A percentile compares a stretch with the other conserved stretches of the same genome.
These are phyloP conservation scores for Huiozyma sinensis DNA, from an alignment of 805 yeast genomes.

Conservation along the genomic window DNA sequence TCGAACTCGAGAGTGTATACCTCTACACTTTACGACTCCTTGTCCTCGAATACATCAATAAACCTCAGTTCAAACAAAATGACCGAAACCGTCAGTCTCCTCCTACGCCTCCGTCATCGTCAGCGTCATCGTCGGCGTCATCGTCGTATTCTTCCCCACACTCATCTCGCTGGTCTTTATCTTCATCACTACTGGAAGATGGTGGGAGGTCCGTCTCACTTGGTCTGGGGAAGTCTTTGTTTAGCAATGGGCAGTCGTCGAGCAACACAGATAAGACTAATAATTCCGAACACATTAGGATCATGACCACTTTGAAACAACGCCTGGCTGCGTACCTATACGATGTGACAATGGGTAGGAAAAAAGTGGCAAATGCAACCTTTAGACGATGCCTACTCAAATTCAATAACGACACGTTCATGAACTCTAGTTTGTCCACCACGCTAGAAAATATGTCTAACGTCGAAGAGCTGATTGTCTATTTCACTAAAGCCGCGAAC, in stretches of 20 bases:
- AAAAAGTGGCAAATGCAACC: slow-evolving; percentile 31
- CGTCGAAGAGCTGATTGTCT: slow-evolving; percentile 38
- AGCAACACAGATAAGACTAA: neutral
- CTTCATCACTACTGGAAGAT: slow-evolving; percentile 17
- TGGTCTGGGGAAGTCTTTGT: no score
- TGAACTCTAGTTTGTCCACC: slow-evolving; percentile 31
- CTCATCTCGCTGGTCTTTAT: neutral
- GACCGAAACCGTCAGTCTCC: neutral
- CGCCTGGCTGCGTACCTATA: slow-evolving; percentile 34
- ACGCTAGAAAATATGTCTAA: slow-evolving; percentile 27
- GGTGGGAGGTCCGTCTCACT: no score
- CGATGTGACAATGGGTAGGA: slow-evolving; percentile 37
- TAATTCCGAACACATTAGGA: neutral
- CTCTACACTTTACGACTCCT: slow-evolving; percentile 43
- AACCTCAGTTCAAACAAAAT: slow-evolving; percentile 43
- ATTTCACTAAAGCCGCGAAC: slow-evolving; percentile 43
- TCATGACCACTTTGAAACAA: neutral
- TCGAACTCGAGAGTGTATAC: slow-evolving; percentile 30
- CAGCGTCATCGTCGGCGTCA: no score
- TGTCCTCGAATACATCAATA: slow-evolving; percentile 49
- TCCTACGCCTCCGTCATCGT: neutral
- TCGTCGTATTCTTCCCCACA: neutral
- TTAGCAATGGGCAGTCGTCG: neutral
- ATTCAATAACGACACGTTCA: slow-evolving; percentile 45
- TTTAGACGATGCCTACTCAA: slow-evolving; percentile 48